These are phyloP conservation scores for Peziza echinospora DNA, from an alignment of 495 filamentous ascomycete species.

Conservation along the genomic window DNA sequence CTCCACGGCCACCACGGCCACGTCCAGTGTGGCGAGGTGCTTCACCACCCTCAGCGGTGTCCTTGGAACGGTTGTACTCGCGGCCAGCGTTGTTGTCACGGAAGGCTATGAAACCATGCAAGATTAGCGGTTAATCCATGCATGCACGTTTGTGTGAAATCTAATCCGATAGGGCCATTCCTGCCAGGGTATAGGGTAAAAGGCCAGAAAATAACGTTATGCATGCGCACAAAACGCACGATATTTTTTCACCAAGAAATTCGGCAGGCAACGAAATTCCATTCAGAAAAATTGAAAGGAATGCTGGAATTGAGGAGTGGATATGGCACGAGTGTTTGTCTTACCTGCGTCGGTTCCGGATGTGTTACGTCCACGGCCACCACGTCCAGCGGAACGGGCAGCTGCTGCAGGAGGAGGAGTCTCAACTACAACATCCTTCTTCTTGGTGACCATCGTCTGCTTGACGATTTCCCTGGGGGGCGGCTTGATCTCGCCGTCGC, in stretches of 20 bases:
- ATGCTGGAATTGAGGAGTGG: background rate
- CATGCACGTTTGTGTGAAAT: constrained; percentile 4
- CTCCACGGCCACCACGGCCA: constrained; percentile 29
- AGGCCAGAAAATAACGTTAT: too few relatives aligned
- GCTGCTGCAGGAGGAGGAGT: constrained; percentile 25
- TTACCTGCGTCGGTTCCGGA: constrained; percentile 69
- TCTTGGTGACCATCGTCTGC: constrained; percentile 54
- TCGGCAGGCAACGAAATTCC: too few relatives aligned
- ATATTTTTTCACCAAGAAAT: too few relatives aligned
- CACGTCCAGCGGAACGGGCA: constrained; percentile 12
- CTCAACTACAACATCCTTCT: constrained; percentile 72
- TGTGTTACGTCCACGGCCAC: constrained; percentile 23
- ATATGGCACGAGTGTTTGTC: constrained; percentile 5
- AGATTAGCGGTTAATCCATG: background rate
- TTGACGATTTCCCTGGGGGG: constrained; percentile 68
- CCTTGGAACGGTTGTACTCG: constrained; percentile 61
- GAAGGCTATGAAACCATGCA: constrained; percentile 62
- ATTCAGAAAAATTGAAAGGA: background rate
- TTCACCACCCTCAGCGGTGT: constrained; percentile 44
- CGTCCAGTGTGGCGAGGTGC: constrained; percentile 28
- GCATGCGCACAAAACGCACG: too few relatives aligned
- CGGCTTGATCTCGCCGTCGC: constrained; percentile 55
- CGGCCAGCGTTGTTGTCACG: constrained; percentile 72
- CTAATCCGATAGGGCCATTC: background rate
- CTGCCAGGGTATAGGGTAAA: too few relatives aligned